A percentile compares a stretch with the other conserved stretches of the same genome.
Evolutionary conservation across 2,329 filamentous ascomycete genomes (phyloP).

Genomic region (Magnaporthales sp.): DNA sequence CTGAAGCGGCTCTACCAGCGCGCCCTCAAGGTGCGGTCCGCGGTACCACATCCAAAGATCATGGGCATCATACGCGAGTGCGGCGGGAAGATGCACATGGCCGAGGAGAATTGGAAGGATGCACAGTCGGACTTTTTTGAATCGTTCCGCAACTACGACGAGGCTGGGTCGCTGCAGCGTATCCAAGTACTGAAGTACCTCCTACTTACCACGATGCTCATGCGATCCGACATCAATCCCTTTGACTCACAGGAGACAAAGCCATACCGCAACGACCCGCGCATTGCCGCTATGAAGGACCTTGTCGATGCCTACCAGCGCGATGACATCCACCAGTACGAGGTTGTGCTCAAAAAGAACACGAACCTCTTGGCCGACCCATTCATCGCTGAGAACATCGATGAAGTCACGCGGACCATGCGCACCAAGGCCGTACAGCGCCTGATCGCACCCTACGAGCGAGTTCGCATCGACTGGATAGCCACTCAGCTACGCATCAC

Average conservation of each 20-base stretch:
- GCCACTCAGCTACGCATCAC: conserved; percentile 81
- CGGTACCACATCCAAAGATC: conserved; percentile 95
- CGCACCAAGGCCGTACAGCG: conserved; percentile 91
- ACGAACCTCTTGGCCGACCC: conserved; percentile 82
- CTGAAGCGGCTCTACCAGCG: conserved; percentile 88
- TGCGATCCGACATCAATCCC: conserved; percentile 97
- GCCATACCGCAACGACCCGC: conserved; percentile 90
- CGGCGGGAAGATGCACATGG: conserved; percentile 99
- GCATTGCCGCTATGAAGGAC: conserved; percentile 95
- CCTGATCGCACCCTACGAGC: conserved; percentile 87
- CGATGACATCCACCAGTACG: conserved; percentile 88
- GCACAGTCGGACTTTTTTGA: conserved; percentile 98
- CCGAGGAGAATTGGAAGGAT: conserved; percentile 97
- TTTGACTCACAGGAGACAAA: conserved; percentile 99
- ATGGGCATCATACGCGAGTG: conserved; percentile 99
- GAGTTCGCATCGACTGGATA: conserved; percentile 83
- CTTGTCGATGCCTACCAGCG: conserved; percentile 94
- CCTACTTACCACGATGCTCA: conserved; percentile 93
- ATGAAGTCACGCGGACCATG: conserved; percentile 97
- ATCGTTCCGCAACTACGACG: conserved; percentile 97
- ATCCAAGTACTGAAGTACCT: conserved; percentile 98
- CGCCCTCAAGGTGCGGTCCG: conserved; percentile 87
- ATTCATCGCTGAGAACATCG: conserved; percentile 98
- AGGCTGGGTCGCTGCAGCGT: conserved; percentile 89
- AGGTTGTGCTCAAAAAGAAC: conserved; percentile 78